Percentiles rank a stretch among this genome's conserved stretches.
These are phyloP conservation scores for Fennellomyces sp. DNA, from an alignment of 371 early-diverging fungal genomes.

Conservation along the genomic window DNA sequence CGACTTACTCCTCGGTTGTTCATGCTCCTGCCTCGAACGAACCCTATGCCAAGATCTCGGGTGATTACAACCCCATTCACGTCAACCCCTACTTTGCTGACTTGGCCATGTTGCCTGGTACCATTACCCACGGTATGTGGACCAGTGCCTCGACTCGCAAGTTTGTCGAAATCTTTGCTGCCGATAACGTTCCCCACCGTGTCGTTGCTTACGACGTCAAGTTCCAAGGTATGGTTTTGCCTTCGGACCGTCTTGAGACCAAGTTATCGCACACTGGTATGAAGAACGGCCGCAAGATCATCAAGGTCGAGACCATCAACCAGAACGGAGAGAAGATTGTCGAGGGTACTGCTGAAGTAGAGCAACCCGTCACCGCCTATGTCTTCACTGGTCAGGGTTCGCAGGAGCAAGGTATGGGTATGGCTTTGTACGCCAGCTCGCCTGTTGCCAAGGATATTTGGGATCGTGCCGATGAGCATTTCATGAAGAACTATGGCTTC, in stretches of 20 bases:
- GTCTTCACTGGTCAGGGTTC: conserved; percentile 98
- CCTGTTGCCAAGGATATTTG: conserved; percentile 87
- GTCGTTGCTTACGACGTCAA: conserved; percentile 82
- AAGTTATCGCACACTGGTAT: conserved; percentile 94
- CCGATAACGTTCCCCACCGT: conserved; percentile 92
- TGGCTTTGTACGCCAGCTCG: conserved; percentile 88
- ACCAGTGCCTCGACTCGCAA: conserved; percentile 93
- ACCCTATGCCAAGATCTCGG: conserved; percentile 88
- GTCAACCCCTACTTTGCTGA: conserved; percentile 96
- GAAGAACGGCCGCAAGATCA: conserved; percentile 95
- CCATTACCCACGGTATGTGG: conserved; percentile 99
- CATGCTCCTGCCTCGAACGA: conserved; percentile 83
- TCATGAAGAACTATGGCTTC: conserved; percentile 88
- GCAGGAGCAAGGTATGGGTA: conserved; percentile 96
- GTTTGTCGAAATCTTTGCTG: conserved; percentile 94
- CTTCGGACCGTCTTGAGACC: conserved; percentile 85
- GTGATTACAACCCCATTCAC: conserved; percentile 96
- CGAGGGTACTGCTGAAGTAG: conserved; percentile 92
- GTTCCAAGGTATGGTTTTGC: conserved; percentile 88
- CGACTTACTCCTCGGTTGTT: conserved; percentile 83
- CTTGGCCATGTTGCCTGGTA: conserved; percentile 89
- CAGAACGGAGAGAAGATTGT: conserved; percentile 87
- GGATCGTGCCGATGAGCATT: conserved; percentile 92
- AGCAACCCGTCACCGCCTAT: conserved; percentile 90
- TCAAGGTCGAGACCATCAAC: conserved; percentile 90